Percentiles rank a stretch among this genome's conserved stretches.
phyloP scores from a whole-genome alignment of 371 early-diverging fungal genomes.

The Haplosporangium sp. region DNA sequence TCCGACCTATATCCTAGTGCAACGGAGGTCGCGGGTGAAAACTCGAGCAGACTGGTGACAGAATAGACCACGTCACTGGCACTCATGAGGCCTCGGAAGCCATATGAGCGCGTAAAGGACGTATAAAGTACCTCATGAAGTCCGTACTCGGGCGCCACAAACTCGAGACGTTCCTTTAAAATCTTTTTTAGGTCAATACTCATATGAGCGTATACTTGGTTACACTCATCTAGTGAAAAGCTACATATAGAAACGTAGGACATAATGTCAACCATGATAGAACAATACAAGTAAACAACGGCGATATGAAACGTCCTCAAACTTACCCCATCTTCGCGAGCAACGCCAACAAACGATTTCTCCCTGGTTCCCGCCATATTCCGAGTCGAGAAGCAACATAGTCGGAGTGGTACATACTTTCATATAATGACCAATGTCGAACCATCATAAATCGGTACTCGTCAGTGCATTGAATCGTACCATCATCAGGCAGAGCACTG shows the following conservation, averaged over 20 bases:
- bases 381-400: slow-evolving; percentile 88
- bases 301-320: too few species aligned
- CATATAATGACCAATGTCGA: slow-evolving; percentile 92
- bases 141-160: slow-evolving; percentile 82
- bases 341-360: slow-evolving; percentile 78
- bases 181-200: slow-evolving; percentile 77
- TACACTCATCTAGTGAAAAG: slow-evolving; percentile 73
- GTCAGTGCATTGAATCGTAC: slow-evolving; percentile 56
- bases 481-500: slow-evolving; percentile 25
- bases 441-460: slow-evolving; percentile 89
- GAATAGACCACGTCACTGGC: slow-evolving; percentile 89
- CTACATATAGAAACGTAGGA: slow-evolving; percentile 47
- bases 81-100: slow-evolving; percentile 77
- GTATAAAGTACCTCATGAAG: slow-evolving; percentile 80
- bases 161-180: slow-evolving; percentile 71
- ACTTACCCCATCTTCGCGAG: slow-evolving; percentile 87
- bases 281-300: neutral
- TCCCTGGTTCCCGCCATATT: slow-evolving; percentile 87
- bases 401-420: slow-evolving; percentile 86
- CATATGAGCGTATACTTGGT: slow-evolving; percentile 84
- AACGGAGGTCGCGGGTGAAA: slow-evolving; percentile 61
- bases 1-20: slow-evolving; percentile 58
- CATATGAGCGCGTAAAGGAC: slow-evolving; percentile 85
- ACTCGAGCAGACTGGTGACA: slow-evolving; percentile 79
- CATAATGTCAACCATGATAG: neutral